Evolutionary conservation across 495 filamentous ascomycete genomes (phyloP).

Genomic region (Paragyromitra xinjiangensis): DNA sequence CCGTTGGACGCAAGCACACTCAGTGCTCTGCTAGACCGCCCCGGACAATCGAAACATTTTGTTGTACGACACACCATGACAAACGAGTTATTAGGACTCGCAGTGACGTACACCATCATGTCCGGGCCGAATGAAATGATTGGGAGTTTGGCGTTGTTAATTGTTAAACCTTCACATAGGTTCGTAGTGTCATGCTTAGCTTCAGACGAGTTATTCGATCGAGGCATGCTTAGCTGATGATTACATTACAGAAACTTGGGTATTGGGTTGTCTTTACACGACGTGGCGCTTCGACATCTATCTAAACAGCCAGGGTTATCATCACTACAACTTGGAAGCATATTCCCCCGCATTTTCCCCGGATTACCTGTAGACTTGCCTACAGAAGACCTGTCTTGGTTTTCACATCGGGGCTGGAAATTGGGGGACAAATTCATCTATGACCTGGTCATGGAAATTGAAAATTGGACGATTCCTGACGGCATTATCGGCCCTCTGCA

Average conservation of each 20-base stretch:
- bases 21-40: conserved; percentile 65
- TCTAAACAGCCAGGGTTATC: conserved; percentile 65
- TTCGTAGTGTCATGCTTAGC: conserved; percentile 19
- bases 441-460: conserved; percentile 67
- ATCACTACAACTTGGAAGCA: conserved; percentile 68
- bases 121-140: conserved; percentile 66
- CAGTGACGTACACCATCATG: conserved; percentile 69
- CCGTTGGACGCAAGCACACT: conserved; percentile 66
- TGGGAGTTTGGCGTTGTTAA: conserved; percentile 68
- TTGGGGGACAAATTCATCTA: conserved; percentile 64
- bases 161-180: conserved; percentile 66
- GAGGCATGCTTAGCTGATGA: conserved; percentile 20
- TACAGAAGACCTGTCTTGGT: conserved; percentile 66
- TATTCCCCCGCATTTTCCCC: conserved; percentile 69
- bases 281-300: conserved; percentile 65
- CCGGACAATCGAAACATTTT: conserved; percentile 71
- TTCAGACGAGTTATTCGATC: neutral
- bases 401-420: conserved; percentile 67
- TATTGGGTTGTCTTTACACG: conserved; percentile 67
- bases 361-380: conserved; percentile 62
- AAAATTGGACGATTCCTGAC: conserved; percentile 63
- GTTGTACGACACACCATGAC: conserved; percentile 66
- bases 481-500: conserved; percentile 58
- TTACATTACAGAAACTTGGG: conserved; percentile 60
- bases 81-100: conserved; percentile 66